Evolutionary conservation across 331 rosid genomes (phyloP).

Genomic region (Acacia pycnantha): DNA sequence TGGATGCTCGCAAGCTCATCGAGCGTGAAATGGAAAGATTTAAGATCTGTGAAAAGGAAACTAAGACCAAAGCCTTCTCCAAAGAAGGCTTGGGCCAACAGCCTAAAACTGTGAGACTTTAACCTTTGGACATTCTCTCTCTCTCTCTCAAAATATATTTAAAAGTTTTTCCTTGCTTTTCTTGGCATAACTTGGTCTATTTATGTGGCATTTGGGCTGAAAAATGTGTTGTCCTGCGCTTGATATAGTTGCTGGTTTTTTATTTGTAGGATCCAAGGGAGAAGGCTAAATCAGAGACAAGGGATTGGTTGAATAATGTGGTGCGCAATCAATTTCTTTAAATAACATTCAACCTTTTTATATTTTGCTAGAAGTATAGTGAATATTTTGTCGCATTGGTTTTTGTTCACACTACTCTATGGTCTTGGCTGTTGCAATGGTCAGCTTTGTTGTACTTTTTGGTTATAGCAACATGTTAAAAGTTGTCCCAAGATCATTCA

Average conservation of each 20-base stretch:
- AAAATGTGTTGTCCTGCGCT: neutral
- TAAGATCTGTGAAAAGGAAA: constrained; percentile 85
- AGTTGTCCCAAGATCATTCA: neutral
- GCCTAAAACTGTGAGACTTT: constrained; percentile 71
- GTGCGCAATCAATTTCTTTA: constrained; percentile 41
- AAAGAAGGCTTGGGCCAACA: constrained; percentile 93
- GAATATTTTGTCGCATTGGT: neutral
- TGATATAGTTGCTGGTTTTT: neutral
- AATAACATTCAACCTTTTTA: neutral
- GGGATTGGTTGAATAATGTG: constrained; percentile 91
- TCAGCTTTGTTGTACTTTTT: neutral
- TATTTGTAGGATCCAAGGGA: constrained; percentile 76
- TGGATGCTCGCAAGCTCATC: constrained; percentile 80
- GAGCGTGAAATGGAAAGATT: constrained; percentile 93
- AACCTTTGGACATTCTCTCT: neutral
- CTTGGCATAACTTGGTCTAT: neutral
- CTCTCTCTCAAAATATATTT: neutral
- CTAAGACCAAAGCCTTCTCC: constrained; percentile 86
- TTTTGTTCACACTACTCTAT: neutral
- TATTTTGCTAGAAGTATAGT: constrained; percentile 15
- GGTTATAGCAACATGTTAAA: neutral
- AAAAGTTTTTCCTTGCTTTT: neutral
- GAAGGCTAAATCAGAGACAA: constrained; percentile 86
- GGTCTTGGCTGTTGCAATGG: constrained; percentile 4
- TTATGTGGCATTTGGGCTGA: neutral